A percentile compares a stretch with the other conserved stretches of the same genome.
Conservation (phyloP, 1,139 yeast species). For the Wickerhamomyces sp. region DNA sequence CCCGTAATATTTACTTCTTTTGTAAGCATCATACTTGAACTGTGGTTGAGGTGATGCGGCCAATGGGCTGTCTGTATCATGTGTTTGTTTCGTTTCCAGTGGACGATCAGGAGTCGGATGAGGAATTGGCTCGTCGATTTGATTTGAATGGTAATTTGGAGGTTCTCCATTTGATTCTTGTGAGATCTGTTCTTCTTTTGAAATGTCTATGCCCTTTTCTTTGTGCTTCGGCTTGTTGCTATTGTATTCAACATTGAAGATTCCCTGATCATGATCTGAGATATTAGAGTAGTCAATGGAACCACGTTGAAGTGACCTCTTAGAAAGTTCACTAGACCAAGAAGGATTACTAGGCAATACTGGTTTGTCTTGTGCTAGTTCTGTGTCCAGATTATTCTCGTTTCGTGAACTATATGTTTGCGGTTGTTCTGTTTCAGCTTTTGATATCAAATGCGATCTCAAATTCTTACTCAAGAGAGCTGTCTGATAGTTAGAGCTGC, state of each 20-base stretch:
- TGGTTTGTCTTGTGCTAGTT: background rate
- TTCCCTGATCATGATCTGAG: conserved; percentile 3
- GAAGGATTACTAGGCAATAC: background rate
- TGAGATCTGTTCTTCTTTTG: background rate
- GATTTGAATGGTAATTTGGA: conserved; percentile 17
- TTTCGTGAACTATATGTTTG: background rate
- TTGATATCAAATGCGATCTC: background rate
- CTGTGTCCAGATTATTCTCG: background rate
- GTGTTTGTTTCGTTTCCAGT: no score
- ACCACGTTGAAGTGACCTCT: conserved; percentile 11
- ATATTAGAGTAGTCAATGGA: conserved; percentile 8
- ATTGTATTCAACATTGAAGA: conserved; percentile 1
- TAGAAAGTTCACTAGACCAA: conserved; percentile 12
- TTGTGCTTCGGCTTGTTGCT: background rate
- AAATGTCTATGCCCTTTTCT: background rate
- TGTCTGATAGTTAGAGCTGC: conserved; percentile 13
- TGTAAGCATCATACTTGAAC: conserved; percentile 21
- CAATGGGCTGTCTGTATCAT: no score
- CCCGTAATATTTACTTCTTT: conserved; percentile 20
- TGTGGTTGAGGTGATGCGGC: conserved; percentile 1
- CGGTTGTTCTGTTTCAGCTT: background rate
- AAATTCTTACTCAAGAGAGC: conserved; percentile 9
- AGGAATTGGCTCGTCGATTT: conserved; percentile 4
- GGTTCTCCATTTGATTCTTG: background rate
- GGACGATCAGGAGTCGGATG: conserved; percentile 2